These are phyloP conservation scores for Malassezia globosa DNA, from an alignment of 1,284 basidiomycete species.

Conservation along the genomic window DNA sequence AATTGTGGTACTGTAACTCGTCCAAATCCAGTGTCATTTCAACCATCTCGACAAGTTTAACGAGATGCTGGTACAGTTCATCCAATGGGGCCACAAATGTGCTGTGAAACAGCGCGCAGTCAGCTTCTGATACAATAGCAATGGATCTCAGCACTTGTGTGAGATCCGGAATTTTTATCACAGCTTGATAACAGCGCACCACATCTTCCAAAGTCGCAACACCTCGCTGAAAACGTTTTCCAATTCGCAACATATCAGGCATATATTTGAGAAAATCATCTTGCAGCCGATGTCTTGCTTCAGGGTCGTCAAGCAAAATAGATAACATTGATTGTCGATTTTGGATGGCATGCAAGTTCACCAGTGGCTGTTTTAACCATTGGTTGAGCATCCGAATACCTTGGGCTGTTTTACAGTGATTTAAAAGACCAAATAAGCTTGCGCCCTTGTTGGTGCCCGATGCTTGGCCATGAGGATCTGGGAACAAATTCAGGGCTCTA, in stretches of 20 bases:
- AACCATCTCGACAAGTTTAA: slow-evolving; percentile 77
- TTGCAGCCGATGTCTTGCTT: slow-evolving; percentile 62
- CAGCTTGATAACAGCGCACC: slow-evolving; percentile 76
- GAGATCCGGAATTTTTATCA: slow-evolving; percentile 61
- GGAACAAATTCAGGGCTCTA: slow-evolving; percentile 76
- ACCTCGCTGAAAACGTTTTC: slow-evolving; percentile 79
- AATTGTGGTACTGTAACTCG: slow-evolving; percentile 70
- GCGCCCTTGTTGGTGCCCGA: slow-evolving; percentile 27
- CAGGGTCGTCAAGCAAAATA: slow-evolving; percentile 68
- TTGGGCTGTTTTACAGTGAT: slow-evolving; percentile 92
- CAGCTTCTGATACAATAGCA: slow-evolving; percentile 22
- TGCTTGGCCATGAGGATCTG: slow-evolving; percentile 49
- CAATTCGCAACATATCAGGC: slow-evolving; percentile 86
- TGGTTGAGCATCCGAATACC: slow-evolving; percentile 78
- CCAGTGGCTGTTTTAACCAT: slow-evolving; percentile 93
- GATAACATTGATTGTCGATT: slow-evolving; percentile 58
- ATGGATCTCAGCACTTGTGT: slow-evolving; percentile 54
- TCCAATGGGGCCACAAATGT: slow-evolving; percentile 30
- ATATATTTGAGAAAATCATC: slow-evolving; percentile 76
- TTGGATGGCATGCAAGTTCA: slow-evolving; percentile 79
- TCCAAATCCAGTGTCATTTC: slow-evolving; percentile 87
- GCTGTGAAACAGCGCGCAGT: slow-evolving; percentile 20
- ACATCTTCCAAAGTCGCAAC: slow-evolving; percentile 84
- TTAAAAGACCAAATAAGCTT: slow-evolving; percentile 76
- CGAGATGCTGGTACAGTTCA: slow-evolving; percentile 21